Evolutionary conservation across 2,329 filamentous ascomycete species (phyloP), one percentile per base, ranked within the genome.

Genomic region (Alternaria conjuncta): DNA sequence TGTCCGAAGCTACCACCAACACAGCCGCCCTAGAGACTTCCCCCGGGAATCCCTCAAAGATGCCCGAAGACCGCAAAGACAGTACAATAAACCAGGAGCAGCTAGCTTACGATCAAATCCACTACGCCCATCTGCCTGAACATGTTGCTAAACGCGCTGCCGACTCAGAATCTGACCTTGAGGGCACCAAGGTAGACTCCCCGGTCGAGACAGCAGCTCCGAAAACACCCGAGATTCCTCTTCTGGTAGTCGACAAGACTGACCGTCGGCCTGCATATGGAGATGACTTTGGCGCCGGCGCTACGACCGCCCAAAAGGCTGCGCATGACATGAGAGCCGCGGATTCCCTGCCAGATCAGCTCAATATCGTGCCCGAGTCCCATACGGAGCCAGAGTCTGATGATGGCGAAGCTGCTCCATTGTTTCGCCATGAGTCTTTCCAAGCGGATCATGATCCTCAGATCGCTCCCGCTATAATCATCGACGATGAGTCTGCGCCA

Each of bases 201-300:
- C 60, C 71, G 10, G 47, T 63, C 13, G 49, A 68, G 18, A 12
- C 59, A 26, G 62, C 69, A 45, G 46, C 59, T 23, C 57, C 54
- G 10, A 54, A 67, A 13, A 44, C 63, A 13, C 50, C 61, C 23
- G 55, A 66, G 15, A 55, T 73, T 6, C 78, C 79, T 8, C 60
- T 66, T 10, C 49, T 80, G 12, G 65, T 79, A 13, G 69, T 81
- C 18, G 79, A 82, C 61, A 78, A 80, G 62, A 72, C 72, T 2
- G 79, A 81, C 50, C 66, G 73, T 6, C 63, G 72, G 51, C 78
- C 77, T 20, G 69, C 68, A 11, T 67, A 76, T 71, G 78, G 76
- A 12, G 79, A 82, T 46, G 77, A 81, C 63, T 76, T 80, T 63
- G 78, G 77, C 7, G 49, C 69, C 7, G 59, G 72, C 49, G 77